These are phyloP conservation scores for Solanum chiquidenum DNA, from an alignment of 257 asterid species.

Conservation along the genomic window DNA sequence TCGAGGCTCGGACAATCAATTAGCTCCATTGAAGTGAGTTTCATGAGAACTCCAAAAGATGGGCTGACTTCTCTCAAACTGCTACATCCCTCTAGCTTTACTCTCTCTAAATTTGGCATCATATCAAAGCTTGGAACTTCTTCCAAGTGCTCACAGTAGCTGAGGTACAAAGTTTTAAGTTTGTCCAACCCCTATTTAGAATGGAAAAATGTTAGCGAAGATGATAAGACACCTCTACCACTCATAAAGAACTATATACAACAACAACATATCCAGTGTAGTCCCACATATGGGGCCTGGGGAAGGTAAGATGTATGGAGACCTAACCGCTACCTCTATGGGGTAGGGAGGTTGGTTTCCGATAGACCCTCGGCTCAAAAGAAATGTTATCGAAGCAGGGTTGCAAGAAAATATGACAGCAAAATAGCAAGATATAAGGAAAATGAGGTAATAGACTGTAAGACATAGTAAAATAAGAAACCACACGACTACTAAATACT, in stretches of 20 bases:
- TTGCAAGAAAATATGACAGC: background rate
- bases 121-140: background rate
- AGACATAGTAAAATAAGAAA: background rate
- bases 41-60: background rate
- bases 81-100: background rate
- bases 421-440: background rate
- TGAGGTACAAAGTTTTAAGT: background rate
- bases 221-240: background rate
- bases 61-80: background rate
- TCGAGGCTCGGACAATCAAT: background rate
- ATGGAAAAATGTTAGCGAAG: background rate
- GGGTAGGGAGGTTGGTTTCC: background rate
- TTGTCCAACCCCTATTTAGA: background rate
- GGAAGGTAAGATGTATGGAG: background rate
- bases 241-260: background rate
- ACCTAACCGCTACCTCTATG: background rate
- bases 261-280: background rate
- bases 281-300: background rate
- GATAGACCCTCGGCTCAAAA: background rate
- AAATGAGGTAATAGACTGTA: background rate
- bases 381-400: background rate
- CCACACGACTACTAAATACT: background rate
- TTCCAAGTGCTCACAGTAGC: background rate
- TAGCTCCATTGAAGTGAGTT: background rate
- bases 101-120: constrained; percentile 2